Percentiles rank a stretch among this genome's conserved stretches.
Evolutionary conservation across 768 basidiomycete genomes (phyloP).

Genomic region (Trametes villosa): DNA sequence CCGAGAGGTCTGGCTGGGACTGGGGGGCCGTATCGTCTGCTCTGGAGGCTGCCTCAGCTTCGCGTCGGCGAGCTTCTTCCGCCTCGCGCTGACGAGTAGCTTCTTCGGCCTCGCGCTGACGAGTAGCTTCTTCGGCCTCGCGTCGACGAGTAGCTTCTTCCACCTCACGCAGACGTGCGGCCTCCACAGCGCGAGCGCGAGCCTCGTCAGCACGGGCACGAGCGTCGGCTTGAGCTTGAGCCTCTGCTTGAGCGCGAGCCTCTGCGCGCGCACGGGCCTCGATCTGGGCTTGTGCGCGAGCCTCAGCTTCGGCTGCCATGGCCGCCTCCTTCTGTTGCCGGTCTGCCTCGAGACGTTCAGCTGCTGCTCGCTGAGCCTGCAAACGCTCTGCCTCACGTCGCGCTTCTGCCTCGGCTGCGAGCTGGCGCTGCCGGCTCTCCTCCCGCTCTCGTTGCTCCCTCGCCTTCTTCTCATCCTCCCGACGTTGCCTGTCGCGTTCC

Average conservation of each 20-base stretch:
- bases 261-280: slow-evolving; percentile 13
- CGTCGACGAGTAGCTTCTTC: background rate
- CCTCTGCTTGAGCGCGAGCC: background rate
- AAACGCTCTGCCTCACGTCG: slow-evolving; percentile 10
- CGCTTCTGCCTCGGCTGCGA: slow-evolving; percentile 9
- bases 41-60: background rate
- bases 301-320: slow-evolving; percentile 10
- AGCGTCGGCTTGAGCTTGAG: slow-evolving; percentile 13
- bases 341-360: slow-evolving; percentile 37
- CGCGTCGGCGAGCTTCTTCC: slow-evolving; percentile 8
- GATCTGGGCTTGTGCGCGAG: background rate
- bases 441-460: slow-evolving; percentile 24
- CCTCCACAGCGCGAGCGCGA: background rate
- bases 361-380: slow-evolving; percentile 27
- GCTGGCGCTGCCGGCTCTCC: slow-evolving; percentile 30
- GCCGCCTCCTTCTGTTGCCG: slow-evolving; percentile 20
- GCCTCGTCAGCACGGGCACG: no score
- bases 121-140: background rate
- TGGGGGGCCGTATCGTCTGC: background rate
- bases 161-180: background rate
- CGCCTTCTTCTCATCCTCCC: slow-evolving; percentile 37
- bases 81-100: background rate
- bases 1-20: background rate
- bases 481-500: slow-evolving; percentile 33
- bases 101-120: background rate